These are phyloP conservation scores for Didymellaceae sp. DNA, from an alignment of 2,329 filamentous ascomycete species.

Conservation along the genomic window DNA sequence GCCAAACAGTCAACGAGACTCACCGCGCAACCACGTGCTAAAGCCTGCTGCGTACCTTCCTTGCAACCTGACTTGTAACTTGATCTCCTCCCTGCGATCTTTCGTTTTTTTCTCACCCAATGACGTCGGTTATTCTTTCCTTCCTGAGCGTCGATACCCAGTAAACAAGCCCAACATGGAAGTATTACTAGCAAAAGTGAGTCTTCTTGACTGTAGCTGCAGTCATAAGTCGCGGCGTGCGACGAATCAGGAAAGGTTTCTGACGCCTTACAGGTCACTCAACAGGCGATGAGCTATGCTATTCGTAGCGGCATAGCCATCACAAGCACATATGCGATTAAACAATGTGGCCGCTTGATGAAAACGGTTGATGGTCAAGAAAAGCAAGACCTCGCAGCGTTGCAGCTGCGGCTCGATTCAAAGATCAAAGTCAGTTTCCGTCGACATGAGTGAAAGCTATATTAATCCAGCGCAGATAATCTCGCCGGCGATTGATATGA, in stretches of 20 bases:
- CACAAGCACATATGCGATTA: conserved; percentile 84
- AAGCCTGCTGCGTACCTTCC: background rate
- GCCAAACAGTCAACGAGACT: conserved; percentile 17
- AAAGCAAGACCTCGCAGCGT: conserved; percentile 71
- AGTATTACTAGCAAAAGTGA: conserved; percentile 66
- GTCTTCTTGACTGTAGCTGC: conserved; percentile 13
- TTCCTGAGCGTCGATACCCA: conserved; percentile 2
- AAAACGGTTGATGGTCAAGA: conserved; percentile 67
- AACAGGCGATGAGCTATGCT: conserved; percentile 90
- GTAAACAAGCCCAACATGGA: conserved; percentile 67
- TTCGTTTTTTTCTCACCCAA: background rate
- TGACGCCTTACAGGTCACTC: conserved; percentile 61
- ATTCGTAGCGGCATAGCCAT: conserved; percentile 84
- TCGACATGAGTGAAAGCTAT: background rate
- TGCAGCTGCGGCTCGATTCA: conserved; percentile 78
- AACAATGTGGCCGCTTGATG: conserved; percentile 78
- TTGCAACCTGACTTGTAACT: conserved; percentile 1
- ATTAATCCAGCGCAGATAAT: conserved; percentile 66
- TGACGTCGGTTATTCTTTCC: conserved; percentile 8
- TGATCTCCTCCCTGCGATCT: too few relatives aligned
- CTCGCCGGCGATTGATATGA: conserved; percentile 88
- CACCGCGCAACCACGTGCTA: conserved; percentile 9
- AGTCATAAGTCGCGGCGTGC: conserved; percentile 3
- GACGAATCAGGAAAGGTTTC: background rate
- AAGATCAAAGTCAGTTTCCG: conserved; percentile 74